A percentile compares a stretch with the other conserved stretches of the same genome.
Conservation (phyloP, 176 grass and related monocot genomes). For the Luzula sylvatica region DNA sequence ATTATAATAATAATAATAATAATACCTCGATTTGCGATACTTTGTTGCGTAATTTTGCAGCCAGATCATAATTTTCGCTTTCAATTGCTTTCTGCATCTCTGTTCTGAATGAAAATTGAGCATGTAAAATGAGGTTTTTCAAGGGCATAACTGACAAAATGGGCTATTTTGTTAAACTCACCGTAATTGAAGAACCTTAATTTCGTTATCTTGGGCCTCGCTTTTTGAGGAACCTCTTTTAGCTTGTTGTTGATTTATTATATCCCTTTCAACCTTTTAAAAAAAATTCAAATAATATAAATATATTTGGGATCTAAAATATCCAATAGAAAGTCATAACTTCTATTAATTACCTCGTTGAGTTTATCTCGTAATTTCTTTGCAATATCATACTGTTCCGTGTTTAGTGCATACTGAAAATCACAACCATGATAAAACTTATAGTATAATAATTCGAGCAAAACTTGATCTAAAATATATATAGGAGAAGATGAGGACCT, state of each 20-base stretch:
- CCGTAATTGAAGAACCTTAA: slow-evolving; percentile 65
- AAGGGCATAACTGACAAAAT: slow-evolving; percentile 20
- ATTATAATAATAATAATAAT: slow-evolving; percentile 4
- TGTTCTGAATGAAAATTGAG: slow-evolving; percentile 52
- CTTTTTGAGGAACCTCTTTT: slow-evolving; percentile 90
- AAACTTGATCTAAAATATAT: slow-evolving; percentile 11
- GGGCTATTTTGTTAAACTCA: slow-evolving; percentile 28
- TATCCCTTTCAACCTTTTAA: slow-evolving; percentile 68
- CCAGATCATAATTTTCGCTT: slow-evolving; percentile 77
- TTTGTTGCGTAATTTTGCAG: slow-evolving; percentile 71
- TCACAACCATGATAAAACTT: neutral
- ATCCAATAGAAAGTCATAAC: slow-evolving; percentile 6
- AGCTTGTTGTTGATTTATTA: slow-evolving; percentile 74
- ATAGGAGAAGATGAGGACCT: slow-evolving; percentile 32
- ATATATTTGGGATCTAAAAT: slow-evolving; percentile 1
- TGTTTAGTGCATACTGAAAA: slow-evolving; percentile 84
- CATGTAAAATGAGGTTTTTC: neutral
- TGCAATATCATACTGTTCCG: slow-evolving; percentile 82
- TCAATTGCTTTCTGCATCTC: slow-evolving; percentile 90
- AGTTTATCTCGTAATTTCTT: slow-evolving; percentile 82
- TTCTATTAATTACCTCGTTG: slow-evolving; percentile 42
- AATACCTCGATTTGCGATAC: slow-evolving; percentile 85
- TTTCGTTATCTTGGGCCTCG: slow-evolving; percentile 87
- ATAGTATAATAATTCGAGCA: neutral
- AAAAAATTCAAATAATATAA: slow-evolving; percentile 1